phyloP scores from a whole-genome alignment of 2,329 filamentous ascomycete species.

The Neospermospora avenae region DNA sequence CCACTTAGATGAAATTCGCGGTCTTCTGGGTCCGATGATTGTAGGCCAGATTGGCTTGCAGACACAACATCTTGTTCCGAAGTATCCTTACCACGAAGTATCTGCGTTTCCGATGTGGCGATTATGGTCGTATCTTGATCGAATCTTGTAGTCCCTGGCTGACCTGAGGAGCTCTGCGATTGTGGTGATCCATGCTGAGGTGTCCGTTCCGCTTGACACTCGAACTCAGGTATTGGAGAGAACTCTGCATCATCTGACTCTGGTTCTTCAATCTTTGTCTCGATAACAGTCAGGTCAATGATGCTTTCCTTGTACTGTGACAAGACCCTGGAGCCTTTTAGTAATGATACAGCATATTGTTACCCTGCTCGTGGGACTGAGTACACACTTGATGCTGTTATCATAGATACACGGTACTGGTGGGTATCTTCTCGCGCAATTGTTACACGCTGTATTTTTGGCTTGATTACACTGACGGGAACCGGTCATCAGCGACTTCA shows the following conservation, averaged over 20 bases:
- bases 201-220: neutral
- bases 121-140: neutral
- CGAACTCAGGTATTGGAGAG: neutral
- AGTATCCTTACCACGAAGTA: neutral
- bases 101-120: neutral
- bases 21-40: neutral
- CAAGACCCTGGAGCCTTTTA: constrained; percentile 2
- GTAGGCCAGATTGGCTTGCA: constrained; percentile 6
- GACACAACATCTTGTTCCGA: constrained; percentile 3
- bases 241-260: neutral
- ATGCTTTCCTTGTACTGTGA: constrained; percentile 11
- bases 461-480: constrained; percentile 27
- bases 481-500: constrained; percentile 12
- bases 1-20: neutral
- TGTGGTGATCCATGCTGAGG: neutral
- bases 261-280: constrained; percentile 1
- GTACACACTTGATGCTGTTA: neutral
- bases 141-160: neutral
- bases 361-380: neutral
- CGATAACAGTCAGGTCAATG: neutral
- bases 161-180: neutral
- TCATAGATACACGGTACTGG: constrained; percentile 26
- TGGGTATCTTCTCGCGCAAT: constrained; percentile 26
- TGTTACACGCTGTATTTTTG: constrained; percentile 26
- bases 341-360: neutral